Conservation (phyloP, 495 filamentous ascomycete species). For the Rostrohypoxylon terebratum region DNA sequence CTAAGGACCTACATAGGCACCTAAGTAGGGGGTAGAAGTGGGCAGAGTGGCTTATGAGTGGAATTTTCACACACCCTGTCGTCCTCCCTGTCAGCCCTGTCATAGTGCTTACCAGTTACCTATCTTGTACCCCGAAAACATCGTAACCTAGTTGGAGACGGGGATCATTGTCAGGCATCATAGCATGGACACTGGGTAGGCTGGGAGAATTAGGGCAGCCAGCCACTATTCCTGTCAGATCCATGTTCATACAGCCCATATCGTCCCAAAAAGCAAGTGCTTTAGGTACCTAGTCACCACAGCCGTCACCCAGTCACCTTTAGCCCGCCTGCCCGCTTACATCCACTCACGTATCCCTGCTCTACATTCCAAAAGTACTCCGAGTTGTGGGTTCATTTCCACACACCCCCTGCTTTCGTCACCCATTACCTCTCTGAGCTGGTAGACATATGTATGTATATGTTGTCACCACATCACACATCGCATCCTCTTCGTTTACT, state of each 20-base stretch:
- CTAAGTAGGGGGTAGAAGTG: not conserved
- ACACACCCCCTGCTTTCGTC: conserved; percentile 36
- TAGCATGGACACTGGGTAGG: conserved; percentile 8
- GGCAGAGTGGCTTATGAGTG: conserved; percentile 1
- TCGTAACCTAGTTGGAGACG: conserved; percentile 22
- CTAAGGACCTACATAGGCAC: not conserved
- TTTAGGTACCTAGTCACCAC: conserved; percentile 17
- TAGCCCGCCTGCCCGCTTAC: conserved; percentile 32
- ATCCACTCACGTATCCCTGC: conserved; percentile 22
- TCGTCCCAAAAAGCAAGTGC: conserved; percentile 38
- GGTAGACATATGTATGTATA: conserved; percentile 19
- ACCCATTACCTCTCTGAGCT: conserved; percentile 26
- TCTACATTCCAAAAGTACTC: conserved; percentile 32
- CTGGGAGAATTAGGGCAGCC: conserved; percentile 23
- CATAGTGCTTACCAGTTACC: conserved; percentile 26
- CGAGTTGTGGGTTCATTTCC: conserved; percentile 20
- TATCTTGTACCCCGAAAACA: not conserved
- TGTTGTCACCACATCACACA: conserved; percentile 6
- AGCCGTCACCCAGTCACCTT: conserved; percentile 14
- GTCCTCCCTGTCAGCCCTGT: conserved; percentile 42
- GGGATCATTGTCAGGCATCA: conserved; percentile 29
- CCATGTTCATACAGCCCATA: not conserved
- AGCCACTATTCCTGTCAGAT: conserved; percentile 46
- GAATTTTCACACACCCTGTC: conserved; percentile 7
- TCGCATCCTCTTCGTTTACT: conserved; percentile 20